phyloP scores from a whole-genome alignment of 2,329 filamentous ascomycete species.

The Ceratocystis destructans region DNA sequence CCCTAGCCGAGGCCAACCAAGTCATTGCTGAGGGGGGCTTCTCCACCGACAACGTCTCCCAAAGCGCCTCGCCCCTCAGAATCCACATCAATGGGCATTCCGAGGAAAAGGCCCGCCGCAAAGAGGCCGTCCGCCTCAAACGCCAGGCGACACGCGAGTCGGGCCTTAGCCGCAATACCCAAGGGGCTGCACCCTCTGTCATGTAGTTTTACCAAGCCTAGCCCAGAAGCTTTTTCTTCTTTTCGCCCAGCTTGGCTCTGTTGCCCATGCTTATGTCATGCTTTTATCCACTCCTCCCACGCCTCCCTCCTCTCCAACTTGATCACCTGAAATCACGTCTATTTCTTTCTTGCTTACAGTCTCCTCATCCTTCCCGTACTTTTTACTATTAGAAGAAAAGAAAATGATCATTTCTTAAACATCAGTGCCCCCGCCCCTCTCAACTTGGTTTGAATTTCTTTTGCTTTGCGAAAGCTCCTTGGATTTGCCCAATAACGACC shows the following conservation, averaged over 20 bases:
- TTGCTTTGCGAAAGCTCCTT: not conserved
- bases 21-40: constrained; percentile 4
- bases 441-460: not conserved
- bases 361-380: not conserved
- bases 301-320: not conserved
- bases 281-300: not conserved
- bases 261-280: not conserved
- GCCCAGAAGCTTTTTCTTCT: not conserved
- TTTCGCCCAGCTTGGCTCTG: not conserved
- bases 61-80: not conserved
- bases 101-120: constrained; percentile 3
- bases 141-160: constrained; percentile 2
- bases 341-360: not conserved
- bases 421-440: not conserved
- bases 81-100: constrained; percentile 5
- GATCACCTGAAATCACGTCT: not conserved
- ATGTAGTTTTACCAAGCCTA: not conserved
- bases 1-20: not conserved
- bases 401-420: not conserved
- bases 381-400: not conserved
- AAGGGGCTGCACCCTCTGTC: not conserved
- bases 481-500: not conserved
- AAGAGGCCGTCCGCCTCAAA: constrained; percentile 8
- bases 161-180: not conserved
- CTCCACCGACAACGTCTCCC: constrained; percentile 3